phyloP scores from a whole-genome alignment of 306 rosid genomes.

The Cyclanthera cordifolia region DNA sequence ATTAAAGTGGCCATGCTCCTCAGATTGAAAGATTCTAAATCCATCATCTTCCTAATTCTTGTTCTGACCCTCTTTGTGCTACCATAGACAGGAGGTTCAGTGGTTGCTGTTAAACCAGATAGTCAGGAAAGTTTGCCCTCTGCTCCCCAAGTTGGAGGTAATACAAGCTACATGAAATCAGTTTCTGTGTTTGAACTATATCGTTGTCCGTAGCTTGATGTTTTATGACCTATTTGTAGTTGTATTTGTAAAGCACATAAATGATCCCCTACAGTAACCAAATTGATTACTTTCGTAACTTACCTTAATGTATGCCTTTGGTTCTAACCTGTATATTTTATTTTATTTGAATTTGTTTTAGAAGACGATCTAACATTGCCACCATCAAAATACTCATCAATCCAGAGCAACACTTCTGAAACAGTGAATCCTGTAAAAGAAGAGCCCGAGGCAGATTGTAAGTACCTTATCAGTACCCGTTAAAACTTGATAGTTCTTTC shows the following conservation, averaged over 20 bases:
- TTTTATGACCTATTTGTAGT: not conserved
- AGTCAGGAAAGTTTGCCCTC: constrained; percentile 37
- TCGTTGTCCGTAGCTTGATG: not conserved
- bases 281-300: not conserved
- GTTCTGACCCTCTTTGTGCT: constrained; percentile 6
- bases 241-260: not conserved
- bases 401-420: constrained; percentile 29
- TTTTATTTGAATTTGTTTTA: constrained; percentile 21
- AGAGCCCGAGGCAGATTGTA: constrained; percentile 50
- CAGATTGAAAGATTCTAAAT: not conserved
- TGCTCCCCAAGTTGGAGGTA: constrained; percentile 44
- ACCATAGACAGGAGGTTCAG: constrained; percentile 38
- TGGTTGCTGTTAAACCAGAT: constrained; percentile 28
- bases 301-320: not conserved
- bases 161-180: constrained; percentile 2
- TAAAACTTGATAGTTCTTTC: not conserved
- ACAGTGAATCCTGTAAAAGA: constrained; percentile 35
- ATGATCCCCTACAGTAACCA: not conserved
- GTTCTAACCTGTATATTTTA: not conserved
- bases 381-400: constrained; percentile 42
- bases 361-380: constrained; percentile 43
- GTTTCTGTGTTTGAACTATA: not conserved
- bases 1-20: not conserved
- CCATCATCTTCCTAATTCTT: constrained; percentile 6
- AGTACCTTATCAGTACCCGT: not conserved